Percentiles rank a stretch among this genome's conserved stretches.
Conservation (phyloP, 108 stramenopile species). For the Thalassiosira profunda region DNA sequence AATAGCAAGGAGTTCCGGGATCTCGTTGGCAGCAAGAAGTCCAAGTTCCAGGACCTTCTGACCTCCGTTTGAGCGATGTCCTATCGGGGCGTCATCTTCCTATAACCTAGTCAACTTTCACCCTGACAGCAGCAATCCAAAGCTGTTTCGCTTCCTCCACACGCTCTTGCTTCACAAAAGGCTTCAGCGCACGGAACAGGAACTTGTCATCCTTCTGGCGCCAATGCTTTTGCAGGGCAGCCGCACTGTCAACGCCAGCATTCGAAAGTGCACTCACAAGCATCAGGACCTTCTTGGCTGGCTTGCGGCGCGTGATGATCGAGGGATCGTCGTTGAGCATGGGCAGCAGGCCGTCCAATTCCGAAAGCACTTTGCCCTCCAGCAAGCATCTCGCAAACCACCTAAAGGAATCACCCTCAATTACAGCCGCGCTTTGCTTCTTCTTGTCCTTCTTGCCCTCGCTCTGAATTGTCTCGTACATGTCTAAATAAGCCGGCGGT, state of each 20-base stretch:
- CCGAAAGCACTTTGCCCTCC: constrained; percentile 83
- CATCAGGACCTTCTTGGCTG: constrained; percentile 63
- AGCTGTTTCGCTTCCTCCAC: constrained; percentile 58
- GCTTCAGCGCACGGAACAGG: constrained; percentile 67
- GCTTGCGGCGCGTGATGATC: constrained; percentile 72
- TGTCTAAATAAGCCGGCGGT: constrained; percentile 68
- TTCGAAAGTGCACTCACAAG: constrained; percentile 64
- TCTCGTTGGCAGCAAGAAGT: too few species aligned
- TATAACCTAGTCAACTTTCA: constrained; percentile 52
- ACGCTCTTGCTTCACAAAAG: constrained; percentile 63
- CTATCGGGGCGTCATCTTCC: too few species aligned
- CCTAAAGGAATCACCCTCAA: constrained; percentile 77
- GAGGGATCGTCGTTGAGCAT: constrained; percentile 77
- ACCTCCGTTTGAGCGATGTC: too few species aligned
- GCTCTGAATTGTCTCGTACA: constrained; percentile 59
- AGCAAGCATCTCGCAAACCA: constrained; percentile 87
- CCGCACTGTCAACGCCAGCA: constrained; percentile 75
- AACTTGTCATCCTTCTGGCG: constrained; percentile 78
- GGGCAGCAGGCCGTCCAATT: constrained; percentile 47
- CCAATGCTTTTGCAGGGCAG: constrained; percentile 81
- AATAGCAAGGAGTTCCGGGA: too few species aligned
- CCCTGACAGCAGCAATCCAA: constrained; percentile 73
- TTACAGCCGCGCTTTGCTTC: constrained; percentile 49
- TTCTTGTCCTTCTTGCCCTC: background rate
- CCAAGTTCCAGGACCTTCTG: too few species aligned